phyloP scores from a whole-genome alignment of 2,329 filamentous ascomycete species.

The Aureobasidium vineae region DNA sequence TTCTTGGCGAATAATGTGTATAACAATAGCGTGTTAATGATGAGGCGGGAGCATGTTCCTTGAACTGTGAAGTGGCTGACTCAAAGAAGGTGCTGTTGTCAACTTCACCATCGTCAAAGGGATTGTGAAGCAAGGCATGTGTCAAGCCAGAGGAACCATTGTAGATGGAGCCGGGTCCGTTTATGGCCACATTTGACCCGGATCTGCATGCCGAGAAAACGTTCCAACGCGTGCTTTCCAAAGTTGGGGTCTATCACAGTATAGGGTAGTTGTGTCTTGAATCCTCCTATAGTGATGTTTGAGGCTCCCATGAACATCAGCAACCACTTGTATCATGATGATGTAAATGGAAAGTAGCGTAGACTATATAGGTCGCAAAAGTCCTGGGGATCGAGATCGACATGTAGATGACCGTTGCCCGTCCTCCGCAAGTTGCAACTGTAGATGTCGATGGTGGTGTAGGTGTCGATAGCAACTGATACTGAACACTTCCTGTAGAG shows the following conservation, averaged over 20 bases:
- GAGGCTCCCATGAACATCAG: not conserved
- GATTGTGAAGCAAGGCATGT: not conserved
- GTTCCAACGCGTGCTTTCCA: not conserved
- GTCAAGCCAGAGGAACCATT: not conserved
- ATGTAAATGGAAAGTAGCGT: not conserved
- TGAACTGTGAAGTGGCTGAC: not conserved
- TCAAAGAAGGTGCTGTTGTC: not conserved
- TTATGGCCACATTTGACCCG: not conserved
- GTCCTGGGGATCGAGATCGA: not conserved
- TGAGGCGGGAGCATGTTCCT: not conserved
- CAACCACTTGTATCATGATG: not conserved
- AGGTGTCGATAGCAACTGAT: not conserved
- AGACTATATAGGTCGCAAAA: no score
- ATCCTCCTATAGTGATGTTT: not conserved
- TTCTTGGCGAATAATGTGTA: not conserved
- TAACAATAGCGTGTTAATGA: not conserved
- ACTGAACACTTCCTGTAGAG: not conserved
- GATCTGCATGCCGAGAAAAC: constrained; percentile 6
- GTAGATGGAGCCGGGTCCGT: not conserved
- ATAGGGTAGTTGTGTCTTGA: constrained; percentile 7
- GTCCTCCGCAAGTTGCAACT: not conserved
- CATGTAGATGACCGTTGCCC: not conserved
- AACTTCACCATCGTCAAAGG: not conserved
- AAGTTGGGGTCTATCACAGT: not conserved
- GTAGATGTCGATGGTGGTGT: not conserved